Evolutionary conservation across 768 basidiomycete genomes (phyloP).

Genomic region (Pulveroboletus sp.): DNA sequence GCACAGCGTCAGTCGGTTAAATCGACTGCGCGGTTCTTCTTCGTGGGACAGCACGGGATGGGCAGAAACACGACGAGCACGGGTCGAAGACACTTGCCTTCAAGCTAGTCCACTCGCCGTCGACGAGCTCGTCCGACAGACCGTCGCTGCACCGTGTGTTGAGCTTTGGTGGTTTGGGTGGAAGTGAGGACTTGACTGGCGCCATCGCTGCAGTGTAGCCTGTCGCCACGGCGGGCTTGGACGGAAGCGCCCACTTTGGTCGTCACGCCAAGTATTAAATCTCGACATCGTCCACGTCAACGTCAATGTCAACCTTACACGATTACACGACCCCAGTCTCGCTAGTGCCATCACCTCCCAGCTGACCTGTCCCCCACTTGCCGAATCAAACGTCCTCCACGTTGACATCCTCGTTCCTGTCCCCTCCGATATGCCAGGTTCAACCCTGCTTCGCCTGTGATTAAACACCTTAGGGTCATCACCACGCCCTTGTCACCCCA

Average conservation of each 20-base stretch:
- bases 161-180: neutral
- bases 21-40: neutral
- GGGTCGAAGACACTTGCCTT: slow-evolving; percentile 13
- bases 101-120: slow-evolving; percentile 18
- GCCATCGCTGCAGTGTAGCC: neutral
- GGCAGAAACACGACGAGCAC: too few species aligned
- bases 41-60: slow-evolving; percentile 5
- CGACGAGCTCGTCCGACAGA: slow-evolving; percentile 8
- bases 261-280: neutral
- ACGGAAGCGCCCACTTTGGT: neutral
- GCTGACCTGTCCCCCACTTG: neutral
- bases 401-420: too few species aligned
- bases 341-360: too few species aligned
- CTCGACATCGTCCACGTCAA: slow-evolving; percentile 8
- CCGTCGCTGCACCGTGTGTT: neutral
- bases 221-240: neutral
- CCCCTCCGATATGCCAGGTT: too few species aligned
- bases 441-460: too few species aligned
- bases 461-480: too few species aligned
- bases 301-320: slow-evolving; percentile 4
- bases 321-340: neutral
- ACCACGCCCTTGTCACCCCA: too few species aligned
- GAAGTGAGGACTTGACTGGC: neutral
- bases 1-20: neutral
- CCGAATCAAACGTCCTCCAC: neutral